Evolutionary conservation across 176 grass and related monocot genomes (phyloP), one percentile per base, ranked within the genome.

Genomic region (Carex littledalei): DNA sequence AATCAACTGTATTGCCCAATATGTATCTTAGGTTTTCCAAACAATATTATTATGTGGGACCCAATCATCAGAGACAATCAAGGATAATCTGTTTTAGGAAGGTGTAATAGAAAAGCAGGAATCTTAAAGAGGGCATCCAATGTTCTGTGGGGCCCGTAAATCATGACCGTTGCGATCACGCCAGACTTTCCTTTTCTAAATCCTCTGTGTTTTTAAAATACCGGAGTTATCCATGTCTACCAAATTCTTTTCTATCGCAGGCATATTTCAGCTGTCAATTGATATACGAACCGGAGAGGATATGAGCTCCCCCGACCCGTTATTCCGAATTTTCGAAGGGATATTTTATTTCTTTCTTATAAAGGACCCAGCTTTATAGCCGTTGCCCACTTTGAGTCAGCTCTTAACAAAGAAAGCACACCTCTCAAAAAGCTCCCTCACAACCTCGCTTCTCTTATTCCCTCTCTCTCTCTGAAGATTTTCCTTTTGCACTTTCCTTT

Each of bases 351-450:
- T 1, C 5, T 41, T 41, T 80, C 14, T 62, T 29, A 57, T 54
- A 18, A 65, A 82, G 39, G 18, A 47, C 60, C 35, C 35, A 53
- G 80, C 80, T 83, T 83, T 83, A 83, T 83, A 83, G 80, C 80
- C 80, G 80, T 83, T 83, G 50, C 62, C 80, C 60, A 66, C 59
- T 83, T 47, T 26, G 59, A 43, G 35, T 64, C 45, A 53, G 31
- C 61, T 67, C 61, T 77, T 20, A 74, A 74, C 43, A 49, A 37
- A 74, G 43, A 73, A 74, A 50, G n/a, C 17, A 73, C 5, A 9
- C 43, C 69, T 50, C 39, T 1, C 7, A 72, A 72, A 72, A 72
- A 47, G 79, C 50, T 35, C 54, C 56, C 49, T 80, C 50, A 80
- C 50, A 80, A 56, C 18, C 26, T 50, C 60, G 60, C 60, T 50